Evolutionary conservation across 208 protist species (phyloP), one percentile per base, ranked within the genome.

Genomic region (Acanthamoeba healyi): DNA sequence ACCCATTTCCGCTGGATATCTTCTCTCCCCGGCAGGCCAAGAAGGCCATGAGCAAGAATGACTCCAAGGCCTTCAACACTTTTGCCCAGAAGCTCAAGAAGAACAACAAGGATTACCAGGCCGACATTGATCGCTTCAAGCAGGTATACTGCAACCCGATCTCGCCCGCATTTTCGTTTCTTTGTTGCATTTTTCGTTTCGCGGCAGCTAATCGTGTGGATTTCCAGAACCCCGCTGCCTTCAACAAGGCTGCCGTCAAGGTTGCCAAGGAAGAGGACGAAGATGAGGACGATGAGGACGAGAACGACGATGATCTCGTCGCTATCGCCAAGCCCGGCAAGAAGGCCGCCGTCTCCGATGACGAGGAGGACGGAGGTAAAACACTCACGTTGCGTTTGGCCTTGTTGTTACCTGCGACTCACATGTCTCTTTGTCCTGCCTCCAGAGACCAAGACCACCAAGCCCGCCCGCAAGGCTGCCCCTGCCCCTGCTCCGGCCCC

Each of bases 11-110:
- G 63, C 19, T n/a, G n/a, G n/a, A n/a, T 49, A 49, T 15, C 44
- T 12, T 12, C 54, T 58, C 19, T n/a, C 19, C 54, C 19, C 7
- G 19, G 54, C 54, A 90, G 49, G 84, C 84, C 54, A 90, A 90
- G 56, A 90, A 90, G 58, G 58, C 15, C 22, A 63, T 90, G 84
- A 90, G 58, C 84, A 70, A 44, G 56, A 63, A 72, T 34, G 40
- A 70, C 42, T n/a, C 84, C 54, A 63, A 51, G 42, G 84, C 84
- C 46, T 70, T 90, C 19, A 90, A 90, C 56, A 90, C 49, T 4
- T 90, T 90, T 17, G 34, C 49, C 2, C 84, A 90, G 54, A 72
- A 63, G 84, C 56, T 90, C 4, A 90, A 90, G 84, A 90, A 90
- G 42, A 40, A 90, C 84, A 90, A 90, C 84, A 90, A 90, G 58